phyloP scores from a whole-genome alignment of 2,329 filamentous ascomycete genomes.

The Penicillium palitans region DNA sequence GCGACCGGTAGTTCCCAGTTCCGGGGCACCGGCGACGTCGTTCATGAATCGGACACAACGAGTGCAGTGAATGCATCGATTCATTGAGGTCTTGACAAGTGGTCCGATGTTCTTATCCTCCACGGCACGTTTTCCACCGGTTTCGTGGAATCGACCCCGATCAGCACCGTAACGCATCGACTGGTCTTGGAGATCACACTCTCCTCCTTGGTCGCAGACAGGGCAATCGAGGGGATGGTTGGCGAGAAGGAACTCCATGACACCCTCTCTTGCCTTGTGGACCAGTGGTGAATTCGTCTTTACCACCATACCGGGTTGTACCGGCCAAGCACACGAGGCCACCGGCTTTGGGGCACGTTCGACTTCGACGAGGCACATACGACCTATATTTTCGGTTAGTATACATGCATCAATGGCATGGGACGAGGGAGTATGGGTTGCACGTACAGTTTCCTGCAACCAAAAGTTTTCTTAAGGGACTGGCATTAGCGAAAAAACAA shows the following conservation, averaged over 20 bases:
- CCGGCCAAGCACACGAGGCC: slow-evolving; percentile 97
- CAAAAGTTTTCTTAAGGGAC: slow-evolving; percentile 75
- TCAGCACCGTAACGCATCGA: slow-evolving; percentile 98
- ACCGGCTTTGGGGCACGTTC: slow-evolving; percentile 95
- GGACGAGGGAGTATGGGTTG: background rate
- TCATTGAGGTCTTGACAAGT: slow-evolving; percentile 99
- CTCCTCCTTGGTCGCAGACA: slow-evolving; percentile 97
- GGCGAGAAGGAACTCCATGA: slow-evolving; percentile 97
- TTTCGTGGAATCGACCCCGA: slow-evolving; percentile 93
- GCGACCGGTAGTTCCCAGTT: slow-evolving; percentile 90
- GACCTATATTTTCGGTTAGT: slow-evolving; percentile 44
- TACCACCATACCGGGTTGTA: slow-evolving; percentile 97
- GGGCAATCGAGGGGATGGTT: slow-evolving; percentile 97
- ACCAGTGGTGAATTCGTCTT: slow-evolving; percentile 96
- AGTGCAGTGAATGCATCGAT: slow-evolving; percentile 98
- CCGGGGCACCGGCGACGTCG: slow-evolving; percentile 91
- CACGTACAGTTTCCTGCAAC: slow-evolving; percentile 89
- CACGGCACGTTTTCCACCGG: slow-evolving; percentile 92
- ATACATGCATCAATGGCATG: background rate
- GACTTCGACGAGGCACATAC: slow-evolving; percentile 99
- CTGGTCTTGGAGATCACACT: slow-evolving; percentile 98
- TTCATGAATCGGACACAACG: slow-evolving; percentile 97
- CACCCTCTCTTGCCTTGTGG: slow-evolving; percentile 96
- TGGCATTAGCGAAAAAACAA: slow-evolving; percentile 28
- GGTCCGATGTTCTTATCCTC: slow-evolving; percentile 99